Percentiles rank a stretch among this genome's conserved stretches.
phyloP scores from a whole-genome alignment of 2,329 filamentous ascomycete species.

The Xylariaceae sp. region DNA sequence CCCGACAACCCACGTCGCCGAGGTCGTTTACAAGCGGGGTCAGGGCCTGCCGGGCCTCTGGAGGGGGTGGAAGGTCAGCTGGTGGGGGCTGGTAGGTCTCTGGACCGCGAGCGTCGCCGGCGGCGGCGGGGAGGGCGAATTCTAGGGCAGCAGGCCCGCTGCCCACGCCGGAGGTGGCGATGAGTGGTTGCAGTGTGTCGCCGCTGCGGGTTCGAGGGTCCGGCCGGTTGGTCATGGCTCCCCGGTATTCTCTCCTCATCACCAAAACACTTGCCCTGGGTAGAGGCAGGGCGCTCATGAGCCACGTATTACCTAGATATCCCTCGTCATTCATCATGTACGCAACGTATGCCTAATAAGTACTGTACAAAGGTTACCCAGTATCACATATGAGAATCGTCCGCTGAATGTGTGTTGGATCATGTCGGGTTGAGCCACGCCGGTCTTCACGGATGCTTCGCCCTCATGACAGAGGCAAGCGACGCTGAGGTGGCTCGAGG shows the following conservation, averaged over 20 bases:
- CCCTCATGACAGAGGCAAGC: no score
- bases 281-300: slow-evolving; percentile 30
- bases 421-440: no score
- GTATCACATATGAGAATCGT: no score
- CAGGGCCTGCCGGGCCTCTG: slow-evolving; percentile 63
- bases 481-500: no score
- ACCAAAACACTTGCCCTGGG: no score
- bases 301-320: slow-evolving; percentile 37
- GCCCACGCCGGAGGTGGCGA: no score
- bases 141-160: slow-evolving; percentile 33
- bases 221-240: slow-evolving; percentile 7
- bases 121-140: slow-evolving; percentile 53
- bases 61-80: slow-evolving; percentile 69
- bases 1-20: slow-evolving; percentile 28
- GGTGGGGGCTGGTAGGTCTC: slow-evolving; percentile 68
- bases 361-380: slow-evolving; percentile 3
- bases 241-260: slow-evolving; percentile 9
- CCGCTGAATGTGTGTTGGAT: no score
- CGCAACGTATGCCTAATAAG: slow-evolving; percentile 3
- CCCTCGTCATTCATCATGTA: slow-evolving; percentile 23
- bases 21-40: slow-evolving; percentile 47
- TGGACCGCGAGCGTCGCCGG: slow-evolving; percentile 63
- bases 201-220: no score
- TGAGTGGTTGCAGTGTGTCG: no score
- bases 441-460: no score